Evolutionary conservation across 2,329 filamentous ascomycete species (phyloP).

Genomic region (Penicillium sp.): DNA sequence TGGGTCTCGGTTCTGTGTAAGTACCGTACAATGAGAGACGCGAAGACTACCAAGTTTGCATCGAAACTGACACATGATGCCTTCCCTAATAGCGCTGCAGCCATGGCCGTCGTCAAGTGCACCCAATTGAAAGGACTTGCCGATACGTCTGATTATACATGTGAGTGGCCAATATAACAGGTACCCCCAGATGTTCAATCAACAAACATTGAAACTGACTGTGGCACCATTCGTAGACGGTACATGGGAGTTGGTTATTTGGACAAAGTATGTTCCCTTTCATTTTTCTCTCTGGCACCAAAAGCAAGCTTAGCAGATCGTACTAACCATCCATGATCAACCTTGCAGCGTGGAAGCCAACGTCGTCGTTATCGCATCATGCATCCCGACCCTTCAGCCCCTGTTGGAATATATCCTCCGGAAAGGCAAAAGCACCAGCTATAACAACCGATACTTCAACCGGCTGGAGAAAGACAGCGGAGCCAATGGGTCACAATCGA

Average conservation of each 20-base stretch:
- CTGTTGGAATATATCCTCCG: slow-evolving; percentile 23
- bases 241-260: slow-evolving; percentile 42
- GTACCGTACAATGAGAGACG: slow-evolving; percentile 1
- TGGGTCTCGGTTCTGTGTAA: slow-evolving; percentile 26
- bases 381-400: slow-evolving; percentile 32
- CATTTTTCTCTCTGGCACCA: not conserved
- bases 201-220: too few species aligned
- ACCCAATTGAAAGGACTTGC: slow-evolving; percentile 25
- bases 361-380: slow-evolving; percentile 30
- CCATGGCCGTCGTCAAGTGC: slow-evolving; percentile 28
- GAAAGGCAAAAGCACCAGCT: slow-evolving; percentile 5
- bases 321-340: not conserved
- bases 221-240: slow-evolving; percentile 22
- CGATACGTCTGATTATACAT: slow-evolving; percentile 26
- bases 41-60: not conserved
- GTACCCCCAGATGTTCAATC: too few species aligned
- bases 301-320: not conserved
- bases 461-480: slow-evolving; percentile 12
- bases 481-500: slow-evolving; percentile 4
- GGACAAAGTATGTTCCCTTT: slow-evolving; percentile 37
- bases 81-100: slow-evolving; percentile 22
- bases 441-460: slow-evolving; percentile 12
- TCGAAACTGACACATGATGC: not conserved
- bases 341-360: slow-evolving; percentile 27
- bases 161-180: slow-evolving; percentile 21